These are phyloP conservation scores for Serpula lacrymans DNA, from an alignment of 768 basidiomycete genomes.

Conservation along the genomic window DNA sequence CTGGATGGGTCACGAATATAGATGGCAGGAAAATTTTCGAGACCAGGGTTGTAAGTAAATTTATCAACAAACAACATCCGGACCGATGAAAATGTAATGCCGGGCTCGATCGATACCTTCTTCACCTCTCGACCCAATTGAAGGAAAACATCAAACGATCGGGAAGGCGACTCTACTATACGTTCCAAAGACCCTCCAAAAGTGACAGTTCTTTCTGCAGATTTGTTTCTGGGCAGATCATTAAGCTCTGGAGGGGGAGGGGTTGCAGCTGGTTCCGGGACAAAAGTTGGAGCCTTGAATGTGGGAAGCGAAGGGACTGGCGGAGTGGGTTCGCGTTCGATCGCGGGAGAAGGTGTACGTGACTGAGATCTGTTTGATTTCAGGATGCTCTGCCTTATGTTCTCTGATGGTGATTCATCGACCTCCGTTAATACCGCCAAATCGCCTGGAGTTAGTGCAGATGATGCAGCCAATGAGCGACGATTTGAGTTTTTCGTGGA, in stretches of 20 bases:
- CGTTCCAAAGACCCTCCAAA: background rate
- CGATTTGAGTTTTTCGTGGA: slow-evolving; percentile 53
- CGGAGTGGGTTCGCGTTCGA: slow-evolving; percentile 12
- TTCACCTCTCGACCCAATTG: slow-evolving; percentile 91
- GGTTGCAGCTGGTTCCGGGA: too few relatives aligned
- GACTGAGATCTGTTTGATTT: slow-evolving; percentile 25
- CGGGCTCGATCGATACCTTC: slow-evolving; percentile 71
- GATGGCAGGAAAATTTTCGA: slow-evolving; percentile 92
- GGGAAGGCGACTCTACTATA: slow-evolving; percentile 16
- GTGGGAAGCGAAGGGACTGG: slow-evolving; percentile 50
- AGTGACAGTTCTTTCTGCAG: too few relatives aligned
- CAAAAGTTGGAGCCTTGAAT: too few relatives aligned
- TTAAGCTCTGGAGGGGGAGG: too few relatives aligned
- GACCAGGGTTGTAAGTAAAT: slow-evolving; percentile 90
- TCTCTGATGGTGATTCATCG: slow-evolving; percentile 42
- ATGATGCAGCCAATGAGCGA: slow-evolving; percentile 62
- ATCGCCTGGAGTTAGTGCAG: slow-evolving; percentile 64
- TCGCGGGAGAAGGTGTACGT: slow-evolving; percentile 34
- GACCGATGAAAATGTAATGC: slow-evolving; percentile 68
- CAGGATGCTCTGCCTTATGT: slow-evolving; percentile 12
- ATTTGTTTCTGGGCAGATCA: too few relatives aligned
- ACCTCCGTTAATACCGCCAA: slow-evolving; percentile 71
- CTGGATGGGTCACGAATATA: slow-evolving; percentile 92
- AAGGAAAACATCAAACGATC: slow-evolving; percentile 71
- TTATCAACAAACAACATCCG: slow-evolving; percentile 90